Evolutionary conservation across 2,329 filamentous ascomycete genomes (phyloP).

Genomic region (Scedosporium boydii): DNA sequence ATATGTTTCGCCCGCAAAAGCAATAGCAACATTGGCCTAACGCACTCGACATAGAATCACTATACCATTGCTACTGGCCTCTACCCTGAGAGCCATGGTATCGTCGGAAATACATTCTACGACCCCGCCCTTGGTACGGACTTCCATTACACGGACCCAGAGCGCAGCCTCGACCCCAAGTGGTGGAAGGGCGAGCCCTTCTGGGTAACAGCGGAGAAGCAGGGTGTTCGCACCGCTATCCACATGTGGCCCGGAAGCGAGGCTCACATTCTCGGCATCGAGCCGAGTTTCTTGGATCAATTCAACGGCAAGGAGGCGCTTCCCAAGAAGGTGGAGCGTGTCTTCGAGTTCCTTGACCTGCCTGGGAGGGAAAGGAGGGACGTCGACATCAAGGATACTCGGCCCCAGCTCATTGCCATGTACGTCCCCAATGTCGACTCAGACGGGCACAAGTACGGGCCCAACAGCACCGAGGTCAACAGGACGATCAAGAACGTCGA

Average conservation of each 20-base stretch:
- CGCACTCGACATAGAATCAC: slow-evolving; percentile 49
- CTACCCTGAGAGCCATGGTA: slow-evolving; percentile 84
- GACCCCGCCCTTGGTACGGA: slow-evolving; percentile 67
- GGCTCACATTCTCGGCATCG: slow-evolving; percentile 65
- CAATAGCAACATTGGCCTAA: too few relatives aligned
- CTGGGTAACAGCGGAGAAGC: slow-evolving; percentile 85
- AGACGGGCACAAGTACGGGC: slow-evolving; percentile 80
- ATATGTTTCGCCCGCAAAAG: background rate
- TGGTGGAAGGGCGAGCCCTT: slow-evolving; percentile 96
- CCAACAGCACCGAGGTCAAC: slow-evolving; percentile 87
- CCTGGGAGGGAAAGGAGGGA: slow-evolving; percentile 58
- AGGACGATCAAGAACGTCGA: slow-evolving; percentile 73
- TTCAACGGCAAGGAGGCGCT: slow-evolving; percentile 73
- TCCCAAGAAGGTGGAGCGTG: slow-evolving; percentile 63
- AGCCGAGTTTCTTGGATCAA: slow-evolving; percentile 74
- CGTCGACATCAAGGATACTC: slow-evolving; percentile 34
- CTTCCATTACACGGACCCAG: slow-evolving; percentile 79
- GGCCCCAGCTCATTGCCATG: slow-evolving; percentile 85
- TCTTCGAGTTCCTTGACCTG: slow-evolving; percentile 76
- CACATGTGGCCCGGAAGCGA: slow-evolving; percentile 99
- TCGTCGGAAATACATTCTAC: slow-evolving; percentile 94
- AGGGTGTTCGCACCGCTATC: slow-evolving; percentile 68
- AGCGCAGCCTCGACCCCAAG: slow-evolving; percentile 67
- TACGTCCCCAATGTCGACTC: slow-evolving; percentile 91
- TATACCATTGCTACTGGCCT: slow-evolving; percentile 88